Evolutionary conservation across 139 green algal genomes (phyloP), one percentile per base, ranked within the genome.

Genomic region (Pseudopediastrum boryanum): DNA sequence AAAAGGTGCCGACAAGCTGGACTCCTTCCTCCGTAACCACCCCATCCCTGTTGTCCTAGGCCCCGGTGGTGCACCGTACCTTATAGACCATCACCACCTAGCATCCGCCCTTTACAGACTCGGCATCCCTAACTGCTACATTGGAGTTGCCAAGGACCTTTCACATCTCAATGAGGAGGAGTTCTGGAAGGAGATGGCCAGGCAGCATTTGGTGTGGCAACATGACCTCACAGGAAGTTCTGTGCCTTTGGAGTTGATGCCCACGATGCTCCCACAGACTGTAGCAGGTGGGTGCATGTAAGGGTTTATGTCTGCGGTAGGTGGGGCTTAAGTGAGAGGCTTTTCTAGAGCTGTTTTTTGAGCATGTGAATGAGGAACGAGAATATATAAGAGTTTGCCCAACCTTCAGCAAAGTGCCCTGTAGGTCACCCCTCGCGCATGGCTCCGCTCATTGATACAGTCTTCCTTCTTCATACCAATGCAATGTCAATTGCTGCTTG

Each of bases 31-130:
- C 21, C 54, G 35, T 27, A 58, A 21, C n/a, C 64, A 82, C 36
- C 76, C 76, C 46, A 51, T 83, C 1, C 77, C 77, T 43, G 66
- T 77, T 8, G 77, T 83, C 33, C 41, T 77, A 13, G 77, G 77
- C 23, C 77, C 77, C 5, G 54, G 52, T 8, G 41, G 31, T 1
- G 41, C 33, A 5, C 64, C 33, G 23, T 83, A 67, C 77, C 44
- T 83, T 31, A 77, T 83, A 25, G 77, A 83, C 51, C 77, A 83
- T 23, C 77, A 83, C 44, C 77, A 83, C 52, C 42, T 83, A 39
- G 25, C 27, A 4, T 19, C 41, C 29, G 76, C 76, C 12, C 27
- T 82, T 39, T 51, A 76, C 54, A 61, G 65, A 25, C 4, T 71
- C 31, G 41, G 42, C 21, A 27, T 83, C 2, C 39, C 64, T 10